A percentile compares a stretch with the other conserved stretches of the same genome.
Evolutionary conservation across 768 basidiomycete genomes (phyloP).

Genomic region (Suillus discolor): DNA sequence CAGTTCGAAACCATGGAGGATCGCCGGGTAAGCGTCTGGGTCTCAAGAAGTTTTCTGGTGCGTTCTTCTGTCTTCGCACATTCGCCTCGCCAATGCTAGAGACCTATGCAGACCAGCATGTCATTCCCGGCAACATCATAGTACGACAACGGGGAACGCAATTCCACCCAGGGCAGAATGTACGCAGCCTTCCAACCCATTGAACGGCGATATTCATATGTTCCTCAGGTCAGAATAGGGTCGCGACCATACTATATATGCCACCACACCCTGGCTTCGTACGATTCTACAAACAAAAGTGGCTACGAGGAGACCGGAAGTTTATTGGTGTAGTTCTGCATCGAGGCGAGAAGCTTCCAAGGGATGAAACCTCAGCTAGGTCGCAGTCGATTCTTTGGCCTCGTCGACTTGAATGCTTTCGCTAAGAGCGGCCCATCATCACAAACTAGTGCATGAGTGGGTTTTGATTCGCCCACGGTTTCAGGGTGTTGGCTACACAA

Average conservation of each 20-base stretch:
- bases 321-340: slow-evolving; percentile 85
- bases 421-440: slow-evolving; percentile 17
- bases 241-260: slow-evolving; percentile 93
- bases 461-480: not conserved
- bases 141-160: slow-evolving; percentile 91
- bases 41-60: slow-evolving; percentile 95
- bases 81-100: slow-evolving; percentile 16
- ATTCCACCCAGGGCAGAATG: slow-evolving; percentile 94
- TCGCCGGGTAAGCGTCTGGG: slow-evolving; percentile 94
- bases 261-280: slow-evolving; percentile 89
- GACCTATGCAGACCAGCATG: slow-evolving; percentile 71
- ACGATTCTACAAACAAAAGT: slow-evolving; percentile 88
- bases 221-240: slow-evolving; percentile 84
- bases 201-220: slow-evolving; percentile 11
- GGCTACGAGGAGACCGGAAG: slow-evolving; percentile 71
- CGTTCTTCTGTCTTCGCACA: slow-evolving; percentile 20
- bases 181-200: slow-evolving; percentile 39
- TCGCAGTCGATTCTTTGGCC: slow-evolving; percentile 82
- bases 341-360: slow-evolving; percentile 83
- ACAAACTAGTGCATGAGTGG: slow-evolving; percentile 12
- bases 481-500: not conserved
- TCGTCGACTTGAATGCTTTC: slow-evolving; percentile 61
- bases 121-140: slow-evolving; percentile 94
- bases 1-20: slow-evolving; percentile 89
- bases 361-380: slow-evolving; percentile 74